Evolutionary conservation across 164 flowering plant genomes (phyloP).

Genomic region (Pachysandra terminalis): DNA sequence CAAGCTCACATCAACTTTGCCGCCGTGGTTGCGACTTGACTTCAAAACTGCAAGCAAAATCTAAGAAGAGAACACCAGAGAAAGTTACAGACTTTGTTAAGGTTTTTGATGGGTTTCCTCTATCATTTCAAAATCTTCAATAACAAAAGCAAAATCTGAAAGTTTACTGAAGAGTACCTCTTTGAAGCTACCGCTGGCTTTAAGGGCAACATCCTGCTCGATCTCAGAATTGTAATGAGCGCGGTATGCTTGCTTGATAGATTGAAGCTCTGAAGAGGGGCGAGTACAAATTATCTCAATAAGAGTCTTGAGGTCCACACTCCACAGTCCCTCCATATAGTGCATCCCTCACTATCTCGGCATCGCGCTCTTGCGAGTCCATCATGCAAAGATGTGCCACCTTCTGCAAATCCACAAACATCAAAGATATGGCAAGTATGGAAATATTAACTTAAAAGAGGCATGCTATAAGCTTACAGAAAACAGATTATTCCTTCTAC

Average conservation of each 20-base stretch:
- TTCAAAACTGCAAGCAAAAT: slow-evolving; percentile 25
- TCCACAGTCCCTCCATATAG: slow-evolving; percentile 17
- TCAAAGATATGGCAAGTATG: not conserved
- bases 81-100: not conserved
- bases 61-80: slow-evolving; percentile 11
- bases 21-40: slow-evolving; percentile 16
- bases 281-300: slow-evolving; percentile 32
- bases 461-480: slow-evolving; percentile 19
- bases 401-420: slow-evolving; percentile 21
- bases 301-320: slow-evolving; percentile 18
- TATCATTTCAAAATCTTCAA: too few species aligned
- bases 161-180: slow-evolving; percentile 20
- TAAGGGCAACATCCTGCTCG: slow-evolving; percentile 33
- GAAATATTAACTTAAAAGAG: not conserved
- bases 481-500: slow-evolving; percentile 15
- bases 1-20: slow-evolving; percentile 32
- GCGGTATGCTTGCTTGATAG: slow-evolving; percentile 25
- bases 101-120: not conserved
- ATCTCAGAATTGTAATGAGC: slow-evolving; percentile 24
- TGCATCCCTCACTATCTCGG: slow-evolving; percentile 25
- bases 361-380: slow-evolving; percentile 32
- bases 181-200: slow-evolving; percentile 19
- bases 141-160: not conserved
- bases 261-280: slow-evolving; percentile 25
- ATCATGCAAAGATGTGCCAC: slow-evolving; percentile 25